Percentiles rank a stretch among this genome's conserved stretches.
phyloP scores from a whole-genome alignment of 1,284 basidiomycete species.

The Irpex rosettiformis region DNA sequence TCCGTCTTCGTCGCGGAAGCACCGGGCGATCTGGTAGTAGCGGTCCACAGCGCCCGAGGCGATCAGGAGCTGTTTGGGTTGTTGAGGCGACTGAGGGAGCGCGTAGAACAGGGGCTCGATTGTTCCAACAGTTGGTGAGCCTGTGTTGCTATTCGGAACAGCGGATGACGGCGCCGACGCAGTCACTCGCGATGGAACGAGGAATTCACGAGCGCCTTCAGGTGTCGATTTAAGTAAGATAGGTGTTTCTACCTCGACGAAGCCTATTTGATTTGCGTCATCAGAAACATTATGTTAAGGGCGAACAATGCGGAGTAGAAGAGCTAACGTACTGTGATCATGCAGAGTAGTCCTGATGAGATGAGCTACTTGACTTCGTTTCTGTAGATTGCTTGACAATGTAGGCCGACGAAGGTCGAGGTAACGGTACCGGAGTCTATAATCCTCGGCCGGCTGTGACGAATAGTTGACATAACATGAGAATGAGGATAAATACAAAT shows the following conservation, averaged over 20 bases:
- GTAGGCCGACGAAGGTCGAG: constrained; percentile 81
- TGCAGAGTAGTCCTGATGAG: constrained; percentile 74
- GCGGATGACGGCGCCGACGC: constrained; percentile 14
- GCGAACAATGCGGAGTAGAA: constrained; percentile 1
- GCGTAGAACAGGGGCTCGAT: constrained; percentile 76
- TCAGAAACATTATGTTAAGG: constrained; percentile 5
- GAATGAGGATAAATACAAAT: constrained; percentile 2
- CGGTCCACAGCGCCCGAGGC: constrained; percentile 87
- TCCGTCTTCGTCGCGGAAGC: constrained; percentile 95
- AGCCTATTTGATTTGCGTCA: constrained; percentile 45
- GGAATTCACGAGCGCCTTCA: constrained; percentile 92
- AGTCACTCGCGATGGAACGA: constrained; percentile 80
- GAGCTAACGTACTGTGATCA: constrained; percentile 54
- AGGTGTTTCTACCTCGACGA: constrained; percentile 92
- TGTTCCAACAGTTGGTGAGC: constrained; percentile 7
- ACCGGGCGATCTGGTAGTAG: constrained; percentile 92
- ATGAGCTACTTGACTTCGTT: constrained; percentile 78
- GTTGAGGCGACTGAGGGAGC: constrained; percentile 92
- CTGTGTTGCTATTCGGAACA: constrained; percentile 15
- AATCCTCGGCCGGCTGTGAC: constrained; percentile 75
- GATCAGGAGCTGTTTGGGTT: constrained; percentile 92
- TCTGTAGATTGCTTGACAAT: constrained; percentile 76
- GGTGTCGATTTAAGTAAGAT: constrained; percentile 90
- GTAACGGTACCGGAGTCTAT: constrained; percentile 82
- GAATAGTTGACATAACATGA: constrained; percentile 2